These are phyloP conservation scores for Acanthamoeba lenticulata DNA, from an alignment of 208 protist genomes.

Conservation along the genomic window DNA sequence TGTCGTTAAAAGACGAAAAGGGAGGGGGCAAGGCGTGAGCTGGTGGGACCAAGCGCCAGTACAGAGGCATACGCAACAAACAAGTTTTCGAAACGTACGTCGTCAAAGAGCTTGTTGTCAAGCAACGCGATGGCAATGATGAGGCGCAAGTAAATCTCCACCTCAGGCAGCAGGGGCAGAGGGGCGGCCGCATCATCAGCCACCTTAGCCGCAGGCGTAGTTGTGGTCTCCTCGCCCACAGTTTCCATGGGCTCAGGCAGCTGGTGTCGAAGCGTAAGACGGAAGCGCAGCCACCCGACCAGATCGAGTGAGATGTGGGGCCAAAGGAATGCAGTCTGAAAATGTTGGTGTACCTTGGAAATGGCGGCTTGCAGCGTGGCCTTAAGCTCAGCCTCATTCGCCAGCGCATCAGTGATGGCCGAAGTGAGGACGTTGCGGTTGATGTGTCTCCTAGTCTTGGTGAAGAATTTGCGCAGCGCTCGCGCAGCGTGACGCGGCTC, in stretches of 20 bases:
- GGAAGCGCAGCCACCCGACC: neutral
- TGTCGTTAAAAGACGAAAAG: neutral
- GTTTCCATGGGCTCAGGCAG: conserved; percentile 28
- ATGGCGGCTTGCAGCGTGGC: neutral
- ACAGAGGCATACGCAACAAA: too few relatives aligned
- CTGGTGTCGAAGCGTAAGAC: neutral
- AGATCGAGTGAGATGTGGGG: neutral
- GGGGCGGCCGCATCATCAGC: neutral
- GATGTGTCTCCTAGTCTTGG: conserved; percentile 8
- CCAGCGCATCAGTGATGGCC: neutral
- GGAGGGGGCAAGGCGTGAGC: neutral
- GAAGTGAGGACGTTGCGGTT: neutral
- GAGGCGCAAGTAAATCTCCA: conserved; percentile 80
- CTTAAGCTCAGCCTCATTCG: neutral
- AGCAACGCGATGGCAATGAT: conserved; percentile 78
- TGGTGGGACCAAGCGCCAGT: too few relatives aligned
- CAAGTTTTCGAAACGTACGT: neutral
- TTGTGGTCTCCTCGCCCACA: neutral
- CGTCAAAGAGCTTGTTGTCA: conserved; percentile 72
- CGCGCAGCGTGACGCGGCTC: neutral
- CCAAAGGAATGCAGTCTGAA: neutral
- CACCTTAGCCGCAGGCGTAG: neutral
- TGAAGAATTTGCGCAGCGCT: conserved; percentile 9
- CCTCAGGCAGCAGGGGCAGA: conserved; percentile 64
- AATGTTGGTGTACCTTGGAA: neutral